A percentile compares a stretch with the other conserved stretches of the same genome.
Conservation (phyloP, 2,329 filamentous ascomycete genomes). For the Alternaria viburni region DNA sequence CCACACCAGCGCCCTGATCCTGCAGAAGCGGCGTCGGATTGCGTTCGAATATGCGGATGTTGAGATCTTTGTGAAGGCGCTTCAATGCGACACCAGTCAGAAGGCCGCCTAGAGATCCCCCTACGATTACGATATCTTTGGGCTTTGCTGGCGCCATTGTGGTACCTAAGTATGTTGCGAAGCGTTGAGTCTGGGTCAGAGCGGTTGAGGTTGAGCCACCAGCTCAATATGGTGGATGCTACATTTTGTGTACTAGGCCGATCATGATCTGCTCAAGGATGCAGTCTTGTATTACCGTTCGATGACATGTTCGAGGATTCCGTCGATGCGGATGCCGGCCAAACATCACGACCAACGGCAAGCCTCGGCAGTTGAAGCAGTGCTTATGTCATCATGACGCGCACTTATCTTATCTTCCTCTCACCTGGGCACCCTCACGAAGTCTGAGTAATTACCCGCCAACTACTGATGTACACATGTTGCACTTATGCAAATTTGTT, state of each 20-base stretch:
- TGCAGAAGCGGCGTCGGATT: slow-evolving; percentile 34
- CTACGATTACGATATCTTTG: slow-evolving; percentile 31
- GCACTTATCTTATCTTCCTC: background rate
- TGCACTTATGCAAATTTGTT: background rate
- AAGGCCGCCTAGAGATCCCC: slow-evolving; percentile 32
- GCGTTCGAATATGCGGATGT: slow-evolving; percentile 33
- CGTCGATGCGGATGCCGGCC: background rate
- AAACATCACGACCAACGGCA: background rate
- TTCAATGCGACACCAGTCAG: slow-evolving; percentile 30
- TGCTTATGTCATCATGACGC: slow-evolving; percentile 13
- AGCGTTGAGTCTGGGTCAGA: background rate
- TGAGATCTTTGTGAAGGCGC: slow-evolving; percentile 26
- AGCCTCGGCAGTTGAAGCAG: background rate
- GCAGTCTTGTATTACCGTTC: slow-evolving; percentile 1
- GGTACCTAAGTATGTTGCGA: background rate
- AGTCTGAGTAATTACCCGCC: background rate
- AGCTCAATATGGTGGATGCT: background rate
- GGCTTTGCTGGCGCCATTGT: slow-evolving; percentile 20
- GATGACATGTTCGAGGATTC: slow-evolving; percentile 10
- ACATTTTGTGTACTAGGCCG: background rate
- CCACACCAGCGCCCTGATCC: slow-evolving; percentile 37
- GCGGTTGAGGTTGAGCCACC: background rate
- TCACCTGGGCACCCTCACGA: background rate
- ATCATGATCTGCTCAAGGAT: slow-evolving; percentile 6
- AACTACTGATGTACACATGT: background rate